Percentiles rank a stretch among this genome's conserved stretches.
Conservation (phyloP, 1,284 basidiomycete genomes). For the Xerocomus amazonicus region DNA sequence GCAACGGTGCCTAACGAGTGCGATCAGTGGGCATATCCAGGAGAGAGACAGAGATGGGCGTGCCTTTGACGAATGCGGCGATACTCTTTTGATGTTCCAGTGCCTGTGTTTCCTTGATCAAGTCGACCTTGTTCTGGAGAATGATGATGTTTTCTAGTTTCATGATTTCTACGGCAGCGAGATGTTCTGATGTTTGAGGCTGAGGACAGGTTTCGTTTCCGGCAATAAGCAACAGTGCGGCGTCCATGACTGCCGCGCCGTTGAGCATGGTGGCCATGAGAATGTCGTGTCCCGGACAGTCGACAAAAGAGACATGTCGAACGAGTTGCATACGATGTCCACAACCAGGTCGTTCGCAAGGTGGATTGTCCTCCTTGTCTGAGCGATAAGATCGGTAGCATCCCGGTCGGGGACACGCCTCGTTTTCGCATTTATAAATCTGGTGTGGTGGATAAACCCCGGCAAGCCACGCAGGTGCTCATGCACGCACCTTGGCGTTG, state of each 20-base stretch:
- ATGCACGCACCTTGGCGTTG: constrained; percentile 91
- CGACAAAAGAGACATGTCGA: constrained; percentile 95
- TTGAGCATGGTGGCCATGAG: constrained; percentile 99
- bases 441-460: constrained; percentile 39
- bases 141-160: constrained; percentile 98
- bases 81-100: constrained; percentile 94
- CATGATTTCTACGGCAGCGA: constrained; percentile 99
- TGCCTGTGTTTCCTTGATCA: constrained; percentile 90
- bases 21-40: background rate
- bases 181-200: constrained; percentile 97
- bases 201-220: constrained; percentile 99
- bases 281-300: constrained; percentile 93
- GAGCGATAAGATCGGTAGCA: constrained; percentile 94
- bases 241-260: constrained; percentile 99
- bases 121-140: constrained; percentile 95
- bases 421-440: constrained; percentile 98
- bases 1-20: constrained; percentile 80
- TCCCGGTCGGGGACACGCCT: constrained; percentile 87
- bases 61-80: constrained; percentile 87
- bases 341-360: constrained; percentile 92
- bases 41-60: constrained; percentile 1
- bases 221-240: constrained; percentile 90
- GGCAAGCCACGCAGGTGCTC: too few species aligned
- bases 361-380: constrained; percentile 90
- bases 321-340: constrained; percentile 87